Conservation (phyloP, 164 flowering plant genomes). For the Sedum album region DNA sequence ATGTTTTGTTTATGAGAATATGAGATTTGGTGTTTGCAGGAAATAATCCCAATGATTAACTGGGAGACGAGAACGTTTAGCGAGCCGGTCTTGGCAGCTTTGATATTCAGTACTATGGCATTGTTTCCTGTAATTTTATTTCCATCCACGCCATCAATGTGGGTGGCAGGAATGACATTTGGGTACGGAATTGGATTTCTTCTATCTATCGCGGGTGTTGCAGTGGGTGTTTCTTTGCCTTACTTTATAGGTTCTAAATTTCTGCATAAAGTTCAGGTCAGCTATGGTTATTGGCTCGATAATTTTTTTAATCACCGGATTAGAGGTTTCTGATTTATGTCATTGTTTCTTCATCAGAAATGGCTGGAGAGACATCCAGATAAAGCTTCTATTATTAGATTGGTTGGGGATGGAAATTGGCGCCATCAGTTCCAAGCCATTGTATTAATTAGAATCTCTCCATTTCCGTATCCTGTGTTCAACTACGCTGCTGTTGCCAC, state of each 20-base stretch:
- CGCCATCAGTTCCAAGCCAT: conserved; percentile 16
- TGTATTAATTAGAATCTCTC: conserved; percentile 14
- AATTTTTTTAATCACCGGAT: too few relatives aligned
- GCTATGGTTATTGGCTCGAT: neutral
- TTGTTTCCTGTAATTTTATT: conserved; percentile 12
- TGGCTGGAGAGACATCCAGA: conserved; percentile 14
- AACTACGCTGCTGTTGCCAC: conserved; percentile 14
- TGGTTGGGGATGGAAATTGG: conserved; percentile 16
- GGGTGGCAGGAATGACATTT: conserved; percentile 19
- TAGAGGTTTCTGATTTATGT: neutral
- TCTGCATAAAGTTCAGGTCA: conserved; percentile 10
- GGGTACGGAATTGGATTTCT: conserved; percentile 16
- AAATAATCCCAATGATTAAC: conserved; percentile 11
- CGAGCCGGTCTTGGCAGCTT: conserved; percentile 9
- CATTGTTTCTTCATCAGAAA: neutral
- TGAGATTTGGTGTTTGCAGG: conserved; percentile 5
- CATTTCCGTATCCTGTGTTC: conserved; percentile 14
- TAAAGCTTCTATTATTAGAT: conserved; percentile 12
- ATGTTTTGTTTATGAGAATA: neutral
- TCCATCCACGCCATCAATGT: conserved; percentile 16
- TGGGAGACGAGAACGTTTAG: conserved; percentile 14
- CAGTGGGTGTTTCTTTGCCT: conserved; percentile 12
- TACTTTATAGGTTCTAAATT: conserved; percentile 15
- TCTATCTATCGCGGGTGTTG: conserved; percentile 12
- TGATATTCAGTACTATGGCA: conserved; percentile 13